Evolutionary conservation across 1,284 basidiomycete species (phyloP), one percentile per base, ranked within the genome.

Genomic region (Volvariella volvacea): DNA sequence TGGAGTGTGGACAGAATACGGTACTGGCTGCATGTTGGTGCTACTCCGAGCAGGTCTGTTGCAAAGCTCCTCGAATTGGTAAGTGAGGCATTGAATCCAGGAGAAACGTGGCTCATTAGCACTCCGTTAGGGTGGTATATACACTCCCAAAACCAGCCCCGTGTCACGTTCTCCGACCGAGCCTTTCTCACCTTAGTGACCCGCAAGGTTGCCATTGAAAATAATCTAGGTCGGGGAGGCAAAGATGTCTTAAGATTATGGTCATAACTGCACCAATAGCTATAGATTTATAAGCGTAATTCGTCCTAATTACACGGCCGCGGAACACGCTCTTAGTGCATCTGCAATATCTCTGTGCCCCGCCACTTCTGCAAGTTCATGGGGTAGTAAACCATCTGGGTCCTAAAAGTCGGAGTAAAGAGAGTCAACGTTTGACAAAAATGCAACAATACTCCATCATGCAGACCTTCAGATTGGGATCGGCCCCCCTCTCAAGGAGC

Each of bases 1-100:
- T 96, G 92, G 92, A 91, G 92, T 64, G 83, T 86, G 36, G 81
- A 89, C 51, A 80, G 94, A 60, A 92, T 98, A 64, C 76, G 74
- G 48, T 92, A 92, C 61, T 98, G 94, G 94, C 65, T 98, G 22
- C 70, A 72, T 22, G 78, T 88, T 19, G 94, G 92, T 2, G 94
- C 94, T 25, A 68, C 81, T 53, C 94, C 94, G 0, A 88, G 82
- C 39, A 82, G 81, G 54, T 75, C 83, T 4, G 90, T 89, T 2
- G 79, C 87, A 22, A 83, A 76, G 55, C 56, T 97, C 49, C 65
- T 98, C 53, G 83, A 89, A 60, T 70, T 82, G 70, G 93, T 93
- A 59, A 57, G 89, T 76, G 22, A 2, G 16, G 47, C 48, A 33
- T 49, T 38, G 14, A 41, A 22, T 38, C 39, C 45, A 39, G 50